These are phyloP conservation scores for Przewalskia tangutica DNA, from an alignment of 257 asterid species.

Conservation along the genomic window DNA sequence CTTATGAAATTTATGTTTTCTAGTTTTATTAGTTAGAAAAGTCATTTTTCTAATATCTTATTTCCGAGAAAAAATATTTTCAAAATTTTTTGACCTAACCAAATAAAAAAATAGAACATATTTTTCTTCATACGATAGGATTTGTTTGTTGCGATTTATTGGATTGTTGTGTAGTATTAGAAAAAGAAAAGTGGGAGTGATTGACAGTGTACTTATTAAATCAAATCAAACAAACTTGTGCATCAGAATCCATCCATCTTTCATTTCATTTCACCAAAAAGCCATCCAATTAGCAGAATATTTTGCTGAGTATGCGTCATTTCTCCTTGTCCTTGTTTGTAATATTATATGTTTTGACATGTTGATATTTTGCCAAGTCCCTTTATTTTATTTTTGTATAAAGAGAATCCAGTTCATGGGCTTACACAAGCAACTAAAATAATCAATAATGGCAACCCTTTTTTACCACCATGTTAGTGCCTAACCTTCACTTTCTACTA, in stretches of 20 bases:
- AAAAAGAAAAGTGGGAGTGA: background rate
- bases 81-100: background rate
- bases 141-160: background rate
- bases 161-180: background rate
- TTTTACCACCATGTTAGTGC: constrained; percentile 48
- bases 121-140: too few species aligned
- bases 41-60: background rate
- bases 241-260: constrained; percentile 35
- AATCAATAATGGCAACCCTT: constrained; percentile 8
- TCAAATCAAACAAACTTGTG: constrained; percentile 4
- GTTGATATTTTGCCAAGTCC: constrained; percentile 1
- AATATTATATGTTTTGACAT: constrained; percentile 6
- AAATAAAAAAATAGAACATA: background rate
- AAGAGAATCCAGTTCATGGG: constrained; percentile 40
- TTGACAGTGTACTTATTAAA: background rate
- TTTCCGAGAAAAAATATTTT: background rate
- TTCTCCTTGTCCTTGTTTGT: constrained; percentile 8
- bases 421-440: constrained; percentile 14
- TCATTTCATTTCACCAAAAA: constrained; percentile 1
- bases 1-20: background rate
- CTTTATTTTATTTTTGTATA: background rate
- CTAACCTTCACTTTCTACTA: constrained; percentile 38
- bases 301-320: constrained; percentile 17
- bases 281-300: constrained; percentile 3
- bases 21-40: background rate